phyloP scores from a whole-genome alignment of 2,329 filamentous ascomycete genomes.

The Aspergillus pseudoterreus region DNA sequence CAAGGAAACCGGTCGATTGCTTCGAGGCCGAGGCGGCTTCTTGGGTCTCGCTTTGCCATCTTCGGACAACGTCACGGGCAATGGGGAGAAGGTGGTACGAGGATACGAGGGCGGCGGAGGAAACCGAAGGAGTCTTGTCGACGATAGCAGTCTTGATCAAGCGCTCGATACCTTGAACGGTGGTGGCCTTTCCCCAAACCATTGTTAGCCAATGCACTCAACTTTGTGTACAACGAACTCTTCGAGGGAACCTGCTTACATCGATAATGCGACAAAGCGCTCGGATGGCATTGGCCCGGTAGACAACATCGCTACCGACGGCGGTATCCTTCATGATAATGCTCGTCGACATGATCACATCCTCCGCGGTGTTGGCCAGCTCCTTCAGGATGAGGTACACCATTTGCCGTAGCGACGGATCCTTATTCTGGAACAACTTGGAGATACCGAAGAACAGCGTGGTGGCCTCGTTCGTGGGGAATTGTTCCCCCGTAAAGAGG shows the following conservation, averaged over 20 bases:
- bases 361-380: slow-evolving; percentile 88
- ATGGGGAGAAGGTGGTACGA: slow-evolving; percentile 97
- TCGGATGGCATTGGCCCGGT: slow-evolving; percentile 91
- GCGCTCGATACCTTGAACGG: slow-evolving; percentile 95
- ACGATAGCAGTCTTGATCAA: slow-evolving; percentile 99
- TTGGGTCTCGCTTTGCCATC: slow-evolving; percentile 98
- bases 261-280: slow-evolving; percentile 96
- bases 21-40: slow-evolving; percentile 90
- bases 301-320: slow-evolving; percentile 88
- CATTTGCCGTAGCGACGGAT: slow-evolving; percentile 97
- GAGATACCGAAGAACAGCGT: slow-evolving; percentile 98
- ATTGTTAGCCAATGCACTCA: slow-evolving; percentile 12
- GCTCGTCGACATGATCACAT: slow-evolving; percentile 99
- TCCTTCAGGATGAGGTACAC: slow-evolving; percentile 98
- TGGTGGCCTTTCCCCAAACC: slow-evolving; percentile 63
- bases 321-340: slow-evolving; percentile 99
- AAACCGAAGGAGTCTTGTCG: slow-evolving; percentile 96
- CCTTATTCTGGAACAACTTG: slow-evolving; percentile 99
- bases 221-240: not conserved
- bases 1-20: slow-evolving; percentile 84
- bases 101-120: slow-evolving; percentile 90
- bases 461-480: slow-evolving; percentile 95
- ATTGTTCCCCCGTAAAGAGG: slow-evolving; percentile 93
- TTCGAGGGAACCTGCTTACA: slow-evolving; percentile 49
- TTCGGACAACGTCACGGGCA: slow-evolving; percentile 87